Evolutionary conservation across 1,284 basidiomycete genomes (phyloP), one percentile per base, ranked within the genome.

Genomic region (Dichomitus squalens): DNA sequence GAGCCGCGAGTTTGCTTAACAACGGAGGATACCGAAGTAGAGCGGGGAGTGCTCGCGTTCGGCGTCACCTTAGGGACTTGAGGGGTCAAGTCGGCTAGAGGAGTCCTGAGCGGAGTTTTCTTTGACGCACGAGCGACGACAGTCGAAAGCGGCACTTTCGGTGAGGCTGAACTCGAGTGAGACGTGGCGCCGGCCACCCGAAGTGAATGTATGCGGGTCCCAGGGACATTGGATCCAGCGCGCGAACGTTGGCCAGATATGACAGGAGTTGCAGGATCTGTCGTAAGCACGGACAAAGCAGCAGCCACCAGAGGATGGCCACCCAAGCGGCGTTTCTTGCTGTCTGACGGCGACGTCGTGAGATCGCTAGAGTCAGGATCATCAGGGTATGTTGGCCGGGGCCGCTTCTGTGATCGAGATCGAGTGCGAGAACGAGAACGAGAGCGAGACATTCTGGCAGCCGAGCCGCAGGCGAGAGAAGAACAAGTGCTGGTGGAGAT

Each of bases 291-390:
- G 20, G 44, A 18, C 29, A 18, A 20, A 33, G 3, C 7, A 39
- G 27, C 29, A 21, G 29, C 18, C 4, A 7, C n/a, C 18, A 18
- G 18, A 12, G 18, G 27, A 2, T 11, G 4, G 1, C 35, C 29
- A 7, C 52, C 57, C 20, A 63, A 39, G 20, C 61, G 60, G 35
- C 56, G 65, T 46, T 58, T 66, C 52, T 64, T 64, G 18, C 49
- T 43, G 4, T 14, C 36, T 6, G 39, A 9, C 7, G 31, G 33
- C 9, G 43, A 21, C 9, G 43, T 12, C 11, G 16, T 20, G 12
- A 29, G 18, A 35, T 38, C 41, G 9, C 53, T n/a, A 33, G 46
- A 38, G 11, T 18, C 34, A 14, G 43, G 16, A 16, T 38, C 51
- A 35, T 23, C 41, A 23, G 27, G 27, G 14, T 23, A n/a, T n/a